Evolutionary conservation across 2,329 filamentous ascomycete species (phyloP).

Genomic region (Colletotrichum somersetense): DNA sequence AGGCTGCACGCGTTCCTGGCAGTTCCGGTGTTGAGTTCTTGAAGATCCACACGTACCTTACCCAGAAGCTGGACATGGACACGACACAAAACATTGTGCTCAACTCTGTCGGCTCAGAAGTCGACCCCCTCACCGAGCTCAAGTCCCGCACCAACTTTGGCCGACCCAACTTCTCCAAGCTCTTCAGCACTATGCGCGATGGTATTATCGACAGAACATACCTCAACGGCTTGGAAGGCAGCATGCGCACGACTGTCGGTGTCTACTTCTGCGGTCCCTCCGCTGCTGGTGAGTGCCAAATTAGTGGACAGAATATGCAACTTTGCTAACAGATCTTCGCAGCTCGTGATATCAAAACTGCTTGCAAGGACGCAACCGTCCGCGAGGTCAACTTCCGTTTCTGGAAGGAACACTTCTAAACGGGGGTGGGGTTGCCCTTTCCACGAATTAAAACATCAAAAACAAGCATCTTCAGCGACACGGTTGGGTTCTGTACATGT

Average conservation of each 20-base stretch:
- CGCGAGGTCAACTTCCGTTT: slow-evolving; percentile 93
- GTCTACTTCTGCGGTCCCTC: slow-evolving; percentile 98
- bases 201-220: slow-evolving; percentile 90
- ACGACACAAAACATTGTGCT: slow-evolving; percentile 97
- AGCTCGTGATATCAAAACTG: slow-evolving; percentile 87
- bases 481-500: slow-evolving; percentile 21
- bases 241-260: slow-evolving; percentile 85
- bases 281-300: slow-evolving; percentile 65
- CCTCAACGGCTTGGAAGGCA: slow-evolving; percentile 82
- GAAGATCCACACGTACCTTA: slow-evolving; percentile 97
- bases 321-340: slow-evolving; percentile 56
- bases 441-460: slow-evolving; percentile 16
- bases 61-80: slow-evolving; percentile 90
- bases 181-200: slow-evolving; percentile 88
- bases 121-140: slow-evolving; percentile 93
- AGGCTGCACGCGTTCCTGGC: slow-evolving; percentile 75
- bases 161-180: slow-evolving; percentile 85
- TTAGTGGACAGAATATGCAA: neutral
- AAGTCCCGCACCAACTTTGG: slow-evolving; percentile 94
- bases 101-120: slow-evolving; percentile 88
- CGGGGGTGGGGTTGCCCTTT: slow-evolving; percentile 12
- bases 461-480: slow-evolving; percentile 8
- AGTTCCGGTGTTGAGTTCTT: slow-evolving; percentile 85
- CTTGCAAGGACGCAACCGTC: slow-evolving; percentile 78
- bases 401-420: slow-evolving; percentile 95